A percentile compares a stretch with the other conserved stretches of the same genome.
phyloP scores from a whole-genome alignment of 139 green algal species.

The Desmodesmus armatus region DNA sequence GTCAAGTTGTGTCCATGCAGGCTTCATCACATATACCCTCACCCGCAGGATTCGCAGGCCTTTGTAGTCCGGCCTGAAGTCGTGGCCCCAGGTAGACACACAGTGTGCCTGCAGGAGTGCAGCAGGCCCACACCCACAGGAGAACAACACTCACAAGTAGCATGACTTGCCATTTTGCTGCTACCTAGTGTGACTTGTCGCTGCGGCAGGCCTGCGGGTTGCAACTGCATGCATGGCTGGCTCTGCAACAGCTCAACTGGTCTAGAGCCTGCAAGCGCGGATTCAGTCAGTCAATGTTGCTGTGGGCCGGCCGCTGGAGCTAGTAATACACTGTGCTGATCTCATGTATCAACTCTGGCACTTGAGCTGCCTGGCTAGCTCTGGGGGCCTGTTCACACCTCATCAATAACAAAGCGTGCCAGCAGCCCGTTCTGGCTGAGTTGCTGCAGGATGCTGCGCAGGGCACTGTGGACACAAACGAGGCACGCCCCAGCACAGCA shows the following conservation, averaged over 20 bases:
- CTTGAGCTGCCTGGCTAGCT: too few relatives aligned
- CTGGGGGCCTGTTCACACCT: too few relatives aligned
- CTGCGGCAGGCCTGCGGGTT: too few relatives aligned
- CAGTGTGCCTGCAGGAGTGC: conserved; percentile 86
- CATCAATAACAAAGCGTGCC: conserved; percentile 88
- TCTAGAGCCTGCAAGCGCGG: too few relatives aligned
- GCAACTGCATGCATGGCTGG: not conserved
- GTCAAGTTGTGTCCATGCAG: too few relatives aligned
- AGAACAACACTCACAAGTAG: not conserved
- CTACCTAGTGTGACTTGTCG: not conserved
- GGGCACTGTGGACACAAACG: too few relatives aligned
- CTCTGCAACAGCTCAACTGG: too few relatives aligned
- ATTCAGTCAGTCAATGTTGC: too few relatives aligned
- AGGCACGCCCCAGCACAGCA: not conserved
- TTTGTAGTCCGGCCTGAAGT: conserved; percentile 95
- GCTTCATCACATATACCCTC: not conserved
- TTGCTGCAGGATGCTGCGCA: conserved; percentile 65
- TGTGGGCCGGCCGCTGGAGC: too few relatives aligned
- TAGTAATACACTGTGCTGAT: too few relatives aligned
- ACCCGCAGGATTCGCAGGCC: conserved; percentile 56
- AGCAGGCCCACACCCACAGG: not conserved
- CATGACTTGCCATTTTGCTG: not conserved
- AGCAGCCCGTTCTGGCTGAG: conserved; percentile 68
- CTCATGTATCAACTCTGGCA: too few relatives aligned
- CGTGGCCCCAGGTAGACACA: conserved; percentile 94